Base-by-base conservation (phyloP, 2,329 filamentous ascomycete species). In the Fusarium sarcochroum region DNA sequence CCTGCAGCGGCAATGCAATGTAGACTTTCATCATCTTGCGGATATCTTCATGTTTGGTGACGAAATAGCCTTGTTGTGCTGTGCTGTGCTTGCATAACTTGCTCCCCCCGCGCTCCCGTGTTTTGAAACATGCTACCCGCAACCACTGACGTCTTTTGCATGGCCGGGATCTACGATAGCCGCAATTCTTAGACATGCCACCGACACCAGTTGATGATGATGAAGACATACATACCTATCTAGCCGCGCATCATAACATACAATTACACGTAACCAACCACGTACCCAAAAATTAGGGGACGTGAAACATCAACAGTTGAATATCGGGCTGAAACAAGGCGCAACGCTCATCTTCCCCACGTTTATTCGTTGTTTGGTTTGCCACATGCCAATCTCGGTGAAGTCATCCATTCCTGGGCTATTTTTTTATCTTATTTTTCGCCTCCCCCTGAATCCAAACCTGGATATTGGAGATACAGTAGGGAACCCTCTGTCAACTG, bases 371-470 rank as follows among this genome's bases (percentile, higher is more conserved):
- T 34, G 20, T 6, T 21, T 15, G 9, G 56, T 71, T 73, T 70
- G 70, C 68, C 70, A 72, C 70, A 73, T 72, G 53, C 68, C 59
- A 60, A 54, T 46, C n/a, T 34, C 50, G 64, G 68, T 63, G 54
- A 73, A 70, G 59, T 60, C 70, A 67, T 63, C 30, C 63, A 66
- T 66, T 61, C 61, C 59, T 34, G 30, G 25, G 18, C 41, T 55
- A 18, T 42, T 30, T 35, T 35, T 68, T 53, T 52, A 40, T 61
- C 37, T 44, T 49, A 25, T 38, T 30, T 70, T 72, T 63, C 58
- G 65, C 66, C 68, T 60, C 62, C 70, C 62, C 68, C 65, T 70
- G 65, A 56, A 25, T 23, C 21, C 10, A 37, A 46, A 32, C 45
- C n/a, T 38, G 40, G 25, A 23, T 17, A 9, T 57, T 50, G 41